phyloP scores from a whole-genome alignment of 306 rosid genomes.

The Pyrus pyrifolia region DNA sequence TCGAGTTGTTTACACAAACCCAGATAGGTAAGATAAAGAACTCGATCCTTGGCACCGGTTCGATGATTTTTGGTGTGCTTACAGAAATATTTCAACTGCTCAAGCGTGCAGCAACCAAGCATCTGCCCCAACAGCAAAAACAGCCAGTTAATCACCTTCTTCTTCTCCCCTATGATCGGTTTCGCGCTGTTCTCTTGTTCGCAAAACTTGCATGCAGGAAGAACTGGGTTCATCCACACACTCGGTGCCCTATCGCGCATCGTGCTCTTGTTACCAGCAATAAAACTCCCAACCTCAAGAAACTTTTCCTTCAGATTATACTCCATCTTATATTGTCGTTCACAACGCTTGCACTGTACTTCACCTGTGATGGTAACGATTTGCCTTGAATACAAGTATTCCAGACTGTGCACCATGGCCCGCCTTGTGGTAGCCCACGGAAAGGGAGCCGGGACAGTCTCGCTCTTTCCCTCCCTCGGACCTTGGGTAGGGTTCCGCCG shows the following conservation, averaged over 20 bases:
- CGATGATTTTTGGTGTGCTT: slow-evolving; percentile 38
- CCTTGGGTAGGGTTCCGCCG: background rate
- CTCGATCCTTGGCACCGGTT: slow-evolving; percentile 52
- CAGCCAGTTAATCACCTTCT: slow-evolving; percentile 50
- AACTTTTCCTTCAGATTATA: slow-evolving; percentile 10
- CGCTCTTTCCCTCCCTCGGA: background rate
- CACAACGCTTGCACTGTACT: slow-evolving; percentile 39
- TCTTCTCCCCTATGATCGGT: slow-evolving; percentile 23
- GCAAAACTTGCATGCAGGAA: slow-evolving; percentile 30
- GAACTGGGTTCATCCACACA: slow-evolving; percentile 30
- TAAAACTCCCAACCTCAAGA: background rate
- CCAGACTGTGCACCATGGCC: slow-evolving; percentile 12
- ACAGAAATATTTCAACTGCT: slow-evolving; percentile 50
- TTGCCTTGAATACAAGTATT: background rate
- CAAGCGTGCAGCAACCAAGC: slow-evolving; percentile 41
- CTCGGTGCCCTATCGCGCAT: slow-evolving; percentile 41
- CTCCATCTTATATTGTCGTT: background rate
- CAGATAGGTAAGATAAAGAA: slow-evolving; percentile 41
- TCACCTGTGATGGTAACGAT: slow-evolving; percentile 19
- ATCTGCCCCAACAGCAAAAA: slow-evolving; percentile 46
- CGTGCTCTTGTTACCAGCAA: background rate
- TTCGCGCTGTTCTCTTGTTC: slow-evolving; percentile 17
- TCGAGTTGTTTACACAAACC: slow-evolving; percentile 38
- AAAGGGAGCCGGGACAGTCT: slow-evolving; percentile 19
- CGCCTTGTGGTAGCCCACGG: slow-evolving; percentile 44